phyloP scores from a whole-genome alignment of 140 eudicot species.

The Cichorium intybus region DNA sequence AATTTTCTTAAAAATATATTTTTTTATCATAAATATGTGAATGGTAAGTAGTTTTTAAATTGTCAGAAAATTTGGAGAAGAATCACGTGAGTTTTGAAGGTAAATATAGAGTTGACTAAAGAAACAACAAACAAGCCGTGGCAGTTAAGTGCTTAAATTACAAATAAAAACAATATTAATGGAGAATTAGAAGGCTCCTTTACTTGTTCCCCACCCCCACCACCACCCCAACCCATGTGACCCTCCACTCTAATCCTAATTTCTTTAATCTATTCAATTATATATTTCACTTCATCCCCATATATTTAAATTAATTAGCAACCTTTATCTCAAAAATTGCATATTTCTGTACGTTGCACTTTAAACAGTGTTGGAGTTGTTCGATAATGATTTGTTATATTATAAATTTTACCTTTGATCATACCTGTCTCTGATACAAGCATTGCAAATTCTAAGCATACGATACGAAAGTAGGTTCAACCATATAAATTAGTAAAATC shows the following conservation, averaged over 20 bases:
- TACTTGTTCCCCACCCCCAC: slow-evolving; percentile 13
- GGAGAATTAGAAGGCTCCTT: slow-evolving; percentile 24
- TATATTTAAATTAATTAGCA: background rate
- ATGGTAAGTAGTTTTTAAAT: background rate
- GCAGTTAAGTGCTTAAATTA: slow-evolving; percentile 24
- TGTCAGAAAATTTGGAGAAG: background rate
- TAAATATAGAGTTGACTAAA: slow-evolving; percentile 18
- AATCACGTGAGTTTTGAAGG: slow-evolving; percentile 26
- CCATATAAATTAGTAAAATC: background rate
- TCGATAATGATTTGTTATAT: background rate
- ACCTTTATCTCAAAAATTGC: background rate
- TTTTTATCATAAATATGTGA: background rate
- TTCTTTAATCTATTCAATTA: slow-evolving; percentile 14
- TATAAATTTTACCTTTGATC: background rate
- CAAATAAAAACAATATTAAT: slow-evolving; percentile 21
- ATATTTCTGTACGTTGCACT: too few species aligned
- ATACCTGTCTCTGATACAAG: background rate
- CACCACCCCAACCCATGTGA: slow-evolving; percentile 43
- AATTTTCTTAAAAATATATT: background rate
- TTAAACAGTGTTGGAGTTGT: background rate
- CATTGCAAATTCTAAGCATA: background rate
- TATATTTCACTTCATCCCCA: background rate
- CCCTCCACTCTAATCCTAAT: slow-evolving; percentile 33
- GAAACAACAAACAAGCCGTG: slow-evolving; percentile 6
- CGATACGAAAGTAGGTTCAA: background rate